Base-by-base conservation (phyloP, 2,329 filamentous ascomycete species). In the Ascochyta lentis region DNA sequence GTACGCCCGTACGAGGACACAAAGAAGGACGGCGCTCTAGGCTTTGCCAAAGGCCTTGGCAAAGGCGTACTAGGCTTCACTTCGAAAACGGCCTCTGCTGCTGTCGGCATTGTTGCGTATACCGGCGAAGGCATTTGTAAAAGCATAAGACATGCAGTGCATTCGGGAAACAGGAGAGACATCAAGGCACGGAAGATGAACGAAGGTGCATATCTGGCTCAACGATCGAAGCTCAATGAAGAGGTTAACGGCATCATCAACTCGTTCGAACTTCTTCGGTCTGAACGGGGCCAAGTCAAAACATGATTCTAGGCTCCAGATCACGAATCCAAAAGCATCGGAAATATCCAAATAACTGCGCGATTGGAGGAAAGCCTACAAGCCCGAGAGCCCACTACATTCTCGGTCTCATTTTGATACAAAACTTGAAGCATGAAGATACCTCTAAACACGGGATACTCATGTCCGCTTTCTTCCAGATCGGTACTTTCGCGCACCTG, bases 11-110 rank as follows among this genome's bases (percentile, higher is more conserved):
- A 60, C 19, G 66, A 72, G 46, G 73, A 68, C 0, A 71, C 64
- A 1, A 70, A 66, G 49, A 62, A 73, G 4, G 70, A 71, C 3
- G 76, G 76, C 0, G 58, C 66, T 0, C 23, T 66, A 1, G 76
- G 77, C 0, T 65, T 74, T 12, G 59, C 66, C 0, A 76, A 73
- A 35, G 75, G 73, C 0, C 39, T 77, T 0, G 69, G 67, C 0
- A 78, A 76, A 48, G 77, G 76, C 2, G 56, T 51, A 4, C 1
- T 59, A n/a, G 37, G 47, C 1, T 56, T 50, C 26, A 44, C 49
- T 0, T 39, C 45, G 9, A 56, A 48, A 16, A 54, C 49, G 10
- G 46, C 26, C 15, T 41, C 49, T 22, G 53, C 44, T 40, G 16
- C 38, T 37, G 51, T 57, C 16, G 43, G 61, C 16, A 26, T 50